A percentile compares a stretch with the other conserved stretches of the same genome.
phyloP scores from a whole-genome alignment of 306 rosid species.

The Trifolium subterraneum region DNA sequence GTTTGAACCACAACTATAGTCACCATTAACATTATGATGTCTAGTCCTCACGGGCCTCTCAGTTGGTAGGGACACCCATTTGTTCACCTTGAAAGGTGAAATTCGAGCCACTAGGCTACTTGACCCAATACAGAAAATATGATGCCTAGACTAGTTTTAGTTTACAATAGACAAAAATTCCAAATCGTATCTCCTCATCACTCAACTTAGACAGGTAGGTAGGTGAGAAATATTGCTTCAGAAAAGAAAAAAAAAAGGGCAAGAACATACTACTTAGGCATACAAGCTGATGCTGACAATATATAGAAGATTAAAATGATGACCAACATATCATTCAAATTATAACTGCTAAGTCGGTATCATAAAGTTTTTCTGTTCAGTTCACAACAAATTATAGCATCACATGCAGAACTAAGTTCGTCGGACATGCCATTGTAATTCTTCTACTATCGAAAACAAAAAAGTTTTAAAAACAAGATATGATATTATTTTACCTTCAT shows the following conservation, averaged over 20 bases:
- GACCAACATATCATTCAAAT: not conserved
- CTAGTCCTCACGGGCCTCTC: not conserved
- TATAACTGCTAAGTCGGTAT: not conserved
- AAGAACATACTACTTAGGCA: not conserved
- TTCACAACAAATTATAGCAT: slow-evolving; percentile 20
- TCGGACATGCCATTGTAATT: not conserved
- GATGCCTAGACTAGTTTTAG: not conserved
- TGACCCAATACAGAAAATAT: too few species aligned
- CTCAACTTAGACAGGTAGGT: not conserved
- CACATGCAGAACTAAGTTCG: slow-evolving; percentile 1
- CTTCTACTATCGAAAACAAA: not conserved
- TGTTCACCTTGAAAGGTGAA: too few species aligned
- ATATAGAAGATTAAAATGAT: not conserved
- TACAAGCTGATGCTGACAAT: not conserved
- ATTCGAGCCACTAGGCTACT: too few species aligned
- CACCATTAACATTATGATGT: not conserved
- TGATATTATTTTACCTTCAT: too few species aligned
- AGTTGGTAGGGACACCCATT: too few species aligned
- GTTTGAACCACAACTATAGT: not conserved
- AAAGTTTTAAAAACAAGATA: not conserved
- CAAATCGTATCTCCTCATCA: not conserved
- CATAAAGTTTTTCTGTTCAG: not conserved
- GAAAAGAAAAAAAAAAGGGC: slow-evolving; percentile 15
- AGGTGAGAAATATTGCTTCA: slow-evolving; percentile 3
- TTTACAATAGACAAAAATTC: not conserved